Percentiles rank a stretch among this genome's conserved stretches.
phyloP scores from a whole-genome alignment of 306 rosid genomes.

The Comarum palustre region DNA sequence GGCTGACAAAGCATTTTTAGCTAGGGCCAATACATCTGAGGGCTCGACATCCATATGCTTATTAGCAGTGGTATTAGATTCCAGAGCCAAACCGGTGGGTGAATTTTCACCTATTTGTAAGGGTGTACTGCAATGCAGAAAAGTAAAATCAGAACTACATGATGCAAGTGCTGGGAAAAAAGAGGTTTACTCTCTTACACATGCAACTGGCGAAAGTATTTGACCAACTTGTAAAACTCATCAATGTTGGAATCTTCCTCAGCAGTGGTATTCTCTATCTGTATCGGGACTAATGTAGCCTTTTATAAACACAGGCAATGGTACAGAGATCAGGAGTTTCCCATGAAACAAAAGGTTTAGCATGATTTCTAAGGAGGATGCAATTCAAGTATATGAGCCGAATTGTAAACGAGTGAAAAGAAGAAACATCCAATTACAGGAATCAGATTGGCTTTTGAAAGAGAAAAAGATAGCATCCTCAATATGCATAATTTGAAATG shows the following conservation, averaged over 20 bases:
- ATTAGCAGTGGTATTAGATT: slow-evolving; percentile 25
- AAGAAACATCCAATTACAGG: background rate
- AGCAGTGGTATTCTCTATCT: slow-evolving; percentile 36
- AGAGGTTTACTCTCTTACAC: slow-evolving; percentile 51
- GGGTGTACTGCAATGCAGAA: slow-evolving; percentile 50
- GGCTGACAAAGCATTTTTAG: slow-evolving; percentile 70
- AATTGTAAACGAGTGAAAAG: background rate
- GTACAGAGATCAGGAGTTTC: slow-evolving; percentile 15
- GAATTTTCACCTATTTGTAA: slow-evolving; percentile 27
- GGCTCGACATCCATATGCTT: slow-evolving; percentile 35
- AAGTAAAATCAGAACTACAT: slow-evolving; percentile 11
- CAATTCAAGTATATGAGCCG: background rate
- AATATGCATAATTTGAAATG: background rate
- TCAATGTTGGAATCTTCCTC: slow-evolving; percentile 36
- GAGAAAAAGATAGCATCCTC: background rate
- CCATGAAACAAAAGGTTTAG: slow-evolving; percentile 15
- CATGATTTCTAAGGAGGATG: background rate
- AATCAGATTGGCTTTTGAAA: background rate
- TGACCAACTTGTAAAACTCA: slow-evolving; percentile 37
- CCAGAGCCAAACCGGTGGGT: slow-evolving; percentile 27
- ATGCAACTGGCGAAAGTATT: slow-evolving; percentile 53
- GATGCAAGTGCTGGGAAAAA: background rate
- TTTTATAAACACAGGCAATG: slow-evolving; percentile 35
- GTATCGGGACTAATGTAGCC: slow-evolving; percentile 51
- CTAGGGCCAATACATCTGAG: slow-evolving; percentile 47